Evolutionary conservation across 768 basidiomycete species (phyloP).

Genomic region (Russula foetens): DNA sequence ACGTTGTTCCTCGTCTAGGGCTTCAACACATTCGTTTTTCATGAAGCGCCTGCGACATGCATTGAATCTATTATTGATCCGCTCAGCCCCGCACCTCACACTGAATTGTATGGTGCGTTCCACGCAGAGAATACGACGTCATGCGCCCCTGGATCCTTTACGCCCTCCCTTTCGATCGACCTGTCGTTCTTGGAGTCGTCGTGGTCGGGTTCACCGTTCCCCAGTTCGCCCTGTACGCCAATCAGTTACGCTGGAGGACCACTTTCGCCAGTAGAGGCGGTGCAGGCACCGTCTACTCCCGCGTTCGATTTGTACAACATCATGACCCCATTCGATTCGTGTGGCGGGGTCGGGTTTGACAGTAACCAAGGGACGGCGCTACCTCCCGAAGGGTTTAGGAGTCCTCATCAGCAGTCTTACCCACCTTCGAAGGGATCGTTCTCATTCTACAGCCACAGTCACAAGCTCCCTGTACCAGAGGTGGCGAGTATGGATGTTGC

Average conservation of each 20-base stretch:
- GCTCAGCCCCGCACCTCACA: constrained; percentile 5
- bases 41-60: constrained; percentile 12
- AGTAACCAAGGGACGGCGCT: background rate
- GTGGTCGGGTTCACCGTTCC: constrained; percentile 9
- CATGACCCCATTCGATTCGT: constrained; percentile 2
- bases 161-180: constrained; percentile 6
- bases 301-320: constrained; percentile 6
- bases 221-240: constrained; percentile 15
- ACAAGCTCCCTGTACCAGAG: constrained; percentile 3
- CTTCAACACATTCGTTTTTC: constrained; percentile 21
- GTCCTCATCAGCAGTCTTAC: background rate
- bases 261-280: constrained; percentile 8
- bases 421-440: background rate
- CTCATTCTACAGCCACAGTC: constrained; percentile 10
- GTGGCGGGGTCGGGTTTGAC: background rate
- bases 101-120: constrained; percentile 2
- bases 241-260: constrained; percentile 6
- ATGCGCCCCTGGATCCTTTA: background rate
- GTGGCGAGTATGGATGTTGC: background rate
- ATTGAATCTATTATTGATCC: constrained; percentile 19
- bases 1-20: constrained; percentile 1
- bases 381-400: background rate
- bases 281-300: constrained; percentile 2
- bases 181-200: constrained; percentile 13
- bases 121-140: background rate